phyloP scores from a whole-genome alignment of 2,329 filamentous ascomycete genomes.

The Venturia effusa region DNA sequence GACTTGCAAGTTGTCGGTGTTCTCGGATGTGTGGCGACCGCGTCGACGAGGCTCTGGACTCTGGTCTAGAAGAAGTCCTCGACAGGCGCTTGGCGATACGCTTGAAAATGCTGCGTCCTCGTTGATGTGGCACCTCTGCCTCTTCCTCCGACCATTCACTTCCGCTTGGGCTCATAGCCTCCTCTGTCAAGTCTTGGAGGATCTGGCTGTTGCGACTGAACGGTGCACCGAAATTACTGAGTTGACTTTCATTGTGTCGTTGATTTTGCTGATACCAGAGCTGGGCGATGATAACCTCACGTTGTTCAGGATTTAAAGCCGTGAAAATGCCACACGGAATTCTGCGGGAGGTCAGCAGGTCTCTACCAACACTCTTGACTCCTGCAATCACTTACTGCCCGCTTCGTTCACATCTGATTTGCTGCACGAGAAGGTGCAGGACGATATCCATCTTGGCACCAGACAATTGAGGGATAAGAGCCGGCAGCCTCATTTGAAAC shows the following conservation, averaged over 20 bases:
- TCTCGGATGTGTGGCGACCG: background rate
- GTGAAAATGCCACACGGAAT: background rate
- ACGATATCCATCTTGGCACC: slow-evolving; percentile 7
- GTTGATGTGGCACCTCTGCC: background rate
- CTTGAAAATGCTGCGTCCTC: slow-evolving; percentile 5
- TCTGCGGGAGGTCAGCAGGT: background rate
- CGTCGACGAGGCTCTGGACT: background rate
- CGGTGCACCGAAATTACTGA: background rate
- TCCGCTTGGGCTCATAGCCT: background rate
- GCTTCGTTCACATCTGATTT: background rate
- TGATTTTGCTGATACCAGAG: slow-evolving; percentile 2
- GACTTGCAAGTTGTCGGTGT: background rate
- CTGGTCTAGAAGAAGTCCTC: background rate
- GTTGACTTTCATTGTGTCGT: background rate
- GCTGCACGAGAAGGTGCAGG: slow-evolving; percentile 1
- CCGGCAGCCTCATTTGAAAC: background rate
- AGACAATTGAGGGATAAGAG: slow-evolving; percentile 1
- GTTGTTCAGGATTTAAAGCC: background rate
- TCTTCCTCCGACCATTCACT: slow-evolving; percentile 3
- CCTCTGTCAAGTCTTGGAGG: background rate
- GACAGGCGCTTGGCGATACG: background rate
- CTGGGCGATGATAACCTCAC: background rate
- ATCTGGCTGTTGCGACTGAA: background rate
- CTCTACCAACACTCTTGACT: background rate
- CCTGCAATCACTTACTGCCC: background rate